Evolutionary conservation across 1,284 basidiomycete species (phyloP), one percentile per base, ranked within the genome.

Genomic region (Heterobasidion irregulare): DNA sequence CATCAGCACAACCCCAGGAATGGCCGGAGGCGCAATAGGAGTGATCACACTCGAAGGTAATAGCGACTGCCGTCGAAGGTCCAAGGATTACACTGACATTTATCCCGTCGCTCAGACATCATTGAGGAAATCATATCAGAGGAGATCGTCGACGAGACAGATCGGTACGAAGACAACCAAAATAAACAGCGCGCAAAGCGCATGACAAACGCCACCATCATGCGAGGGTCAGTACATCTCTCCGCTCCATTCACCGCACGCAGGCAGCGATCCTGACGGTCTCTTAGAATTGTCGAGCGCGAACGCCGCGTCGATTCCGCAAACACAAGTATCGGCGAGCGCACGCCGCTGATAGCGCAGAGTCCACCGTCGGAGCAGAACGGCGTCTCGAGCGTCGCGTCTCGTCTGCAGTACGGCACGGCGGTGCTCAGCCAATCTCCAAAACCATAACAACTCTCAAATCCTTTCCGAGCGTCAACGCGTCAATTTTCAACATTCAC

Each of bases 131-230:
- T 94, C 60, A 89, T 93, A 18, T 84, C 86, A 0, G 90, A 89
- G 69, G 92, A 94, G 69, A 92, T 92, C 53, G 84, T 94, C 43
- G 92, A 95, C 65, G 92, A 95, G 69, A 94, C 92, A 4, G 92
- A 96, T 70, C 78, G 84, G 18, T 94, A 89, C 63, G 84, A 90
- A 61, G 91, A 93, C 63, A 95, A 94, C 65, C 83, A 84, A 54
- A 84, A 82, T 49, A 93, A 93, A 67, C 77, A 77, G 52, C 75
- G 75, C 15, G 89, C 88, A 0, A 85, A 79, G 62, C 77, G 92
- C 32, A 71, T 80, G 58, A 87, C 86, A 9, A 90, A 84, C 8
- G 79, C 86, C 8, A 78, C 83, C 8, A 77, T 93, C 53, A 94
- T 94, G 92, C 79, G 85, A 64, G 89, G 89, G 86, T 88, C 34